Conservation (phyloP, 2,329 filamentous ascomycete genomes). For the Colletotrichum agaves region DNA sequence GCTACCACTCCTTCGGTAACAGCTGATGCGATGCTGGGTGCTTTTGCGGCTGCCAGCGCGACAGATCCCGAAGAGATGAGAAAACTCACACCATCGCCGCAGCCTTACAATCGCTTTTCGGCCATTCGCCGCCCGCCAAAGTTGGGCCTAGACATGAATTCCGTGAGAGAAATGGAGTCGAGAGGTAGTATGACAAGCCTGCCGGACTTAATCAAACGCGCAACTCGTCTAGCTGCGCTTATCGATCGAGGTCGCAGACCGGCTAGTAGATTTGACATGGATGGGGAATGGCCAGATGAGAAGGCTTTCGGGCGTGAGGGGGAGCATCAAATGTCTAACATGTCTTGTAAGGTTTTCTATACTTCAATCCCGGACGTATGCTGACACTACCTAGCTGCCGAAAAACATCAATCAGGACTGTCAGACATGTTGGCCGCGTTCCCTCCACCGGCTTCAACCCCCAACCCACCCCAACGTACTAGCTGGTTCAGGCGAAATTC, state of each 20-base stretch:
- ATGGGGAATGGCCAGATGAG: conserved; percentile 61
- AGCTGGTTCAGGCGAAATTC: conserved; percentile 52
- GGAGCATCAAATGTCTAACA: conserved; percentile 55
- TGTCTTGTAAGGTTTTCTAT: conserved; percentile 37
- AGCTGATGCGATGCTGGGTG: conserved; percentile 60
- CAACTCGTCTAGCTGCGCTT: conserved; percentile 86
- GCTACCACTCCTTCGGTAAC: conserved; percentile 46
- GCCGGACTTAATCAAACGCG: conserved; percentile 88
- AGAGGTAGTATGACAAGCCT: conserved; percentile 92
- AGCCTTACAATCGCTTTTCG: conserved; percentile 59
- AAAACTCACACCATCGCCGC: conserved; percentile 42
- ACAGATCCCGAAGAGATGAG: conserved; percentile 51
- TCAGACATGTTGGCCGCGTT: conserved; percentile 76
- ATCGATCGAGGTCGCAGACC: conserved; percentile 82
- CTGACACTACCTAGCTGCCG: conserved; percentile 47
- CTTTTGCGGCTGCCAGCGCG: conserved; percentile 61
- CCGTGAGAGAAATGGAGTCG: conserved; percentile 81
- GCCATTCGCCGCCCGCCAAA: conserved; percentile 74
- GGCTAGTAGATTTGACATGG: conserved; percentile 64
- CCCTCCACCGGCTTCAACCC: conserved; percentile 63
- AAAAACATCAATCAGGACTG: conserved; percentile 62
- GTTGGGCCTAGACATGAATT: conserved; percentile 76
- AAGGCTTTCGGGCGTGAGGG: conserved; percentile 50
- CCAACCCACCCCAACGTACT: conserved; percentile 59
- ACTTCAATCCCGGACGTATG: background rate